phyloP scores from a whole-genome alignment of 139 green algal genomes.

The Dunaliella primolecta region DNA sequence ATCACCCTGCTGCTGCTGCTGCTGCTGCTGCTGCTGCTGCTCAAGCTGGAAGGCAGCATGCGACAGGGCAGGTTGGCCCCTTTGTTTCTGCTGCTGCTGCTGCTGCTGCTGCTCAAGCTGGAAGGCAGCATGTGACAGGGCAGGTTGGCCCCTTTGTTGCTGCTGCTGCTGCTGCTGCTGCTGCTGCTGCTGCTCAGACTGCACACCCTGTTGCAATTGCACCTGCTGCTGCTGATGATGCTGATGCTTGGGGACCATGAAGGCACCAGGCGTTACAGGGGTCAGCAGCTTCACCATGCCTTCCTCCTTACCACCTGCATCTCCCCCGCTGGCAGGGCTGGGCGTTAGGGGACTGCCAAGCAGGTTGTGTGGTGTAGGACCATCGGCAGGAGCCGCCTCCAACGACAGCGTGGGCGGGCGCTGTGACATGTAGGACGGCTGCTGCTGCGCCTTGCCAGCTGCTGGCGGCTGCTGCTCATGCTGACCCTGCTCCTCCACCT shows the following conservation, averaged over 20 bases:
- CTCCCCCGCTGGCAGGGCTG: too few species aligned
- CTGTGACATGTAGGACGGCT: background rate
- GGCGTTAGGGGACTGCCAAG: too few species aligned
- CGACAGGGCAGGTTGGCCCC: too few species aligned
- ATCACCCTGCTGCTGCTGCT: background rate
- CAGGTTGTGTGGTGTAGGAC: too few species aligned
- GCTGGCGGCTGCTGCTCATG: background rate
- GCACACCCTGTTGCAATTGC: too few species aligned
- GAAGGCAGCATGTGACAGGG: background rate
- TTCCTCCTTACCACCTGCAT: background rate
- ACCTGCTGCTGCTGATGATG: background rate
- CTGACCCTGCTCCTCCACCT: background rate
- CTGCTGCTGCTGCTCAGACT: background rate
- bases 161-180: background rate
- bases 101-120: background rate
- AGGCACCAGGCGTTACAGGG: slow-evolving; percentile 1
- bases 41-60: background rate
- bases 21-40: slow-evolving; percentile 5
- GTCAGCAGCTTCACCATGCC: slow-evolving; percentile 4
- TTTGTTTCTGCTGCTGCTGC: background rate
- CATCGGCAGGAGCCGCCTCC: too few species aligned
- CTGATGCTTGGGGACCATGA: background rate
- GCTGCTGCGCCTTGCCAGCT: background rate
- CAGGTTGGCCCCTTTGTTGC: too few species aligned
- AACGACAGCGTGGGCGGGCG: background rate